phyloP scores from a whole-genome alignment of 108 stramenopile species.

The Schizochytrium sp. region DNA sequence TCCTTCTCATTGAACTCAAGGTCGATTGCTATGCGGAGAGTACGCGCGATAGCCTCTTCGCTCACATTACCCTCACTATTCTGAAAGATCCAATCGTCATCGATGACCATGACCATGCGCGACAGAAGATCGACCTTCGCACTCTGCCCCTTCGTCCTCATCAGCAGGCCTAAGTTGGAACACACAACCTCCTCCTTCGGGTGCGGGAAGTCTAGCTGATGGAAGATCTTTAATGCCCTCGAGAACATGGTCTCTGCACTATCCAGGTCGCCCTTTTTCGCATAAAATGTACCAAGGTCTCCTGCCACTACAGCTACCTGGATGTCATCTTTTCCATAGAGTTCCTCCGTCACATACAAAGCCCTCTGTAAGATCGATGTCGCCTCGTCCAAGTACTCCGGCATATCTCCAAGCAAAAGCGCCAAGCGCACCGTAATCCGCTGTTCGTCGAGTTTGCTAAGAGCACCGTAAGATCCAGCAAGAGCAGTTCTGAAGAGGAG shows the following conservation, averaged over 20 bases:
- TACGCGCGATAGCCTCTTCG: conserved; percentile 26
- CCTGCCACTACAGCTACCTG: conserved; percentile 44
- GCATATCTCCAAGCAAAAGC: neutral
- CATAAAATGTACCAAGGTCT: conserved; percentile 41
- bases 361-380: neutral
- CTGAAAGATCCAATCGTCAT: conserved; percentile 58
- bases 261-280: conserved; percentile 40
- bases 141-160: neutral
- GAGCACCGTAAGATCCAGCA: conserved; percentile 37
- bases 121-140: neutral
- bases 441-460: conserved; percentile 45
- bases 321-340: neutral
- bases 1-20: conserved; percentile 25
- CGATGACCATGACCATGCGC: conserved; percentile 1
- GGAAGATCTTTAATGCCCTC: neutral
- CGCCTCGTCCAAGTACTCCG: conserved; percentile 50
- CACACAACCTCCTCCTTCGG: conserved; percentile 15
- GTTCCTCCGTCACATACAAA: conserved; percentile 31
- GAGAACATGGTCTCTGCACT: neutral
- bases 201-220: conserved; percentile 18
- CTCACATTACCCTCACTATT: neutral
- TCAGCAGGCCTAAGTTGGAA: neutral
- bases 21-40: conserved; percentile 26
- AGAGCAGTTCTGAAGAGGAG: conserved; percentile 43
- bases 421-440: conserved; percentile 38